A percentile compares a stretch with the other conserved stretches of the same genome.
phyloP scores from a whole-genome alignment of 371 early-diverging fungal species.

The Lichtheimia hyalospora region DNA sequence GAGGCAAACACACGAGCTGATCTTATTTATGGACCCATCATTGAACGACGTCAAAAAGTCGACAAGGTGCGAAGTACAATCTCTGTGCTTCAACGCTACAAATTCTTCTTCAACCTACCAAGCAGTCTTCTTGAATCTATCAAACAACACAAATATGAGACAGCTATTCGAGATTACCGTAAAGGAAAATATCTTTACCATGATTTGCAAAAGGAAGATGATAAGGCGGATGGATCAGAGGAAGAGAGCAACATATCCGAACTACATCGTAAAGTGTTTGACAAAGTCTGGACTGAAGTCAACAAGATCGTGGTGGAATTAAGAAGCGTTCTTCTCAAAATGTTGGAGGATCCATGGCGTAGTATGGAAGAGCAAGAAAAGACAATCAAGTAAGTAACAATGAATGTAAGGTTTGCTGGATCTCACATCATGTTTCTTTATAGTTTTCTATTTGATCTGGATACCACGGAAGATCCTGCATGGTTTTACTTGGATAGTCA shows the following conservation, averaged over 20 bases:
- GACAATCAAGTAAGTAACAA: conserved; percentile 68
- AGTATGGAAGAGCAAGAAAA: conserved; percentile 90
- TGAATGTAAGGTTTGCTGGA: not conserved
- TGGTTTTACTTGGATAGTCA: conserved; percentile 88
- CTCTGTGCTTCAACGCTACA: conserved; percentile 87
- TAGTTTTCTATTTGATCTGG: conserved; percentile 79
- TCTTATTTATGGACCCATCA: conserved; percentile 85
- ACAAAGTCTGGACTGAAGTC: conserved; percentile 93
- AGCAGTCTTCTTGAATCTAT: conserved; percentile 81
- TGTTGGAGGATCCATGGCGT: conserved; percentile 77
- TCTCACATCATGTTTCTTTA: not conserved
- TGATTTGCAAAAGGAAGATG: conserved; percentile 33
- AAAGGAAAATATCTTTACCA: conserved; percentile 80
- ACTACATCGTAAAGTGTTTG: conserved; percentile 83
- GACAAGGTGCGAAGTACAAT: conserved; percentile 91
- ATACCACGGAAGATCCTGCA: conserved; percentile 86
- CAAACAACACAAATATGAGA: conserved; percentile 83
- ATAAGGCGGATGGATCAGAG: conserved; percentile 14
- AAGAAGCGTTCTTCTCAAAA: conserved; percentile 68
- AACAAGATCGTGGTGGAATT: conserved; percentile 77
- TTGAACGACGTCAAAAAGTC: conserved; percentile 81
- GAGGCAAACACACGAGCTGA: conserved; percentile 72
- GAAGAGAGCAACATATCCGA: conserved; percentile 45
- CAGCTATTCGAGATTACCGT: conserved; percentile 94
- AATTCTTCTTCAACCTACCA: conserved; percentile 94